Evolutionary conservation across 768 basidiomycete species (phyloP).

Genomic region (Pleurotus eryngii): DNA sequence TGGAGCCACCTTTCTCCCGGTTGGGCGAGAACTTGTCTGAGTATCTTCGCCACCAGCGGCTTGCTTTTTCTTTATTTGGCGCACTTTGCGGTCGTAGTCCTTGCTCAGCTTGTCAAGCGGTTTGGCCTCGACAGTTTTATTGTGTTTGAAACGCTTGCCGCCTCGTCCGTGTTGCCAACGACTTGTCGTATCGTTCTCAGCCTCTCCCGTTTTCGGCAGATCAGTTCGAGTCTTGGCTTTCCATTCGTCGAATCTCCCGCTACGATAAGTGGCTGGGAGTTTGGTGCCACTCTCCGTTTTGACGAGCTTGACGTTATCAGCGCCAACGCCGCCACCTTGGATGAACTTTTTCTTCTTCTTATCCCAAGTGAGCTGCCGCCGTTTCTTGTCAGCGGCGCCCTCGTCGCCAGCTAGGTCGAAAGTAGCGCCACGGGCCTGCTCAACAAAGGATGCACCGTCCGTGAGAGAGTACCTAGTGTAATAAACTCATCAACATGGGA

Average conservation of each 20-base stretch:
- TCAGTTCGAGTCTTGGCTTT: conserved; percentile 69
- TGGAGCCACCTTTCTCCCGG: conserved; percentile 34
- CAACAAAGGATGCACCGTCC: conserved; percentile 84
- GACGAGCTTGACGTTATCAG: conserved; percentile 93
- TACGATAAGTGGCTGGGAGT: conserved; percentile 88
- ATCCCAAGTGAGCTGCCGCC: conserved; percentile 82
- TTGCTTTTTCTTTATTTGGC: conserved; percentile 58
- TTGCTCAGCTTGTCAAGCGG: conserved; percentile 71
- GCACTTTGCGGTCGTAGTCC: conserved; percentile 71
- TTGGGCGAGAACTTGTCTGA: conserved; percentile 15
- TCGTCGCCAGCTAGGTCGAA: conserved; percentile 87
- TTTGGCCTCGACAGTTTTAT: conserved; percentile 59
- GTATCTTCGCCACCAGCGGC: conserved; percentile 27
- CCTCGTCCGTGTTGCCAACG: conserved; percentile 36
- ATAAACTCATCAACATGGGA: neutral
- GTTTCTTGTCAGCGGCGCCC: conserved; percentile 52
- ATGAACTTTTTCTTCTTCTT: conserved; percentile 95
- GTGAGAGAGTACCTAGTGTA: conserved; percentile 74
- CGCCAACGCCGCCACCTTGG: conserved; percentile 77
- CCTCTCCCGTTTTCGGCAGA: conserved; percentile 82
- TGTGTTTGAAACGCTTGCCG: conserved; percentile 73
- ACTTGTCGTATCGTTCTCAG: conserved; percentile 47
- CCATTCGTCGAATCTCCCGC: conserved; percentile 96
- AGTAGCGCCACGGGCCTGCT: conserved; percentile 74
- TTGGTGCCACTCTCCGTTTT: conserved; percentile 89